phyloP scores from a whole-genome alignment of 129 eudicot species.

The Apium graveolens region DNA sequence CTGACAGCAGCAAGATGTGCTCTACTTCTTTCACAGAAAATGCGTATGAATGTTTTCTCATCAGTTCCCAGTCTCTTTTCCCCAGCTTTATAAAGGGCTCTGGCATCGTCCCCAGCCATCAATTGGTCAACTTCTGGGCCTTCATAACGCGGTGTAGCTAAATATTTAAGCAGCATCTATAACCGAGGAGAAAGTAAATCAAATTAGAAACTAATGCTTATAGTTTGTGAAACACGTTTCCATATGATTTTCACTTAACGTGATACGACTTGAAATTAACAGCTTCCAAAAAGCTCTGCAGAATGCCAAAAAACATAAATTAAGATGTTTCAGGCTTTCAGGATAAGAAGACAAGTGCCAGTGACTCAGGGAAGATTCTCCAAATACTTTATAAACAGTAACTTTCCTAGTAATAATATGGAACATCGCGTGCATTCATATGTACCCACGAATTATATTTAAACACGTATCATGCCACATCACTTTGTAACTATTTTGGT shows the following conservation, averaged over 20 bases:
- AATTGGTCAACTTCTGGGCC: slow-evolving; percentile 73
- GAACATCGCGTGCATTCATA: too few relatives aligned
- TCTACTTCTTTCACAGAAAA: slow-evolving; percentile 68
- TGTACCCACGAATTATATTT: too few relatives aligned
- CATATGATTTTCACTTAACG: background rate
- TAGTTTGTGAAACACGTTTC: background rate
- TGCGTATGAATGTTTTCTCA: slow-evolving; percentile 60
- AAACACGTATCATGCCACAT: too few relatives aligned
- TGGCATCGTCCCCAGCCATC: slow-evolving; percentile 74
- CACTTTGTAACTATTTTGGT: too few relatives aligned
- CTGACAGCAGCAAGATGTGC: slow-evolving; percentile 75
- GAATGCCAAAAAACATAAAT: background rate
- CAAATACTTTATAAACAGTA: too few relatives aligned
- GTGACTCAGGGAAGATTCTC: background rate
- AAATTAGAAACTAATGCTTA: background rate
- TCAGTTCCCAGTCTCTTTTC: slow-evolving; percentile 89
- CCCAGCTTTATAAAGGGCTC: slow-evolving; percentile 80
- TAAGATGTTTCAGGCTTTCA: background rate
- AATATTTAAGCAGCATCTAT: slow-evolving; percentile 72
- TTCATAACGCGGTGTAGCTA: slow-evolving; percentile 60
- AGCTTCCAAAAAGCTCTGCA: background rate
- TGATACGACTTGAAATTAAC: background rate
- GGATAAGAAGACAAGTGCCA: background rate
- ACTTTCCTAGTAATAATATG: too few relatives aligned
- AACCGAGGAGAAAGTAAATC: slow-evolving; percentile 1